Evolutionary conservation across 2,329 filamentous ascomycete genomes (phyloP).

Genomic region (Botrytis sinoallii): DNA sequence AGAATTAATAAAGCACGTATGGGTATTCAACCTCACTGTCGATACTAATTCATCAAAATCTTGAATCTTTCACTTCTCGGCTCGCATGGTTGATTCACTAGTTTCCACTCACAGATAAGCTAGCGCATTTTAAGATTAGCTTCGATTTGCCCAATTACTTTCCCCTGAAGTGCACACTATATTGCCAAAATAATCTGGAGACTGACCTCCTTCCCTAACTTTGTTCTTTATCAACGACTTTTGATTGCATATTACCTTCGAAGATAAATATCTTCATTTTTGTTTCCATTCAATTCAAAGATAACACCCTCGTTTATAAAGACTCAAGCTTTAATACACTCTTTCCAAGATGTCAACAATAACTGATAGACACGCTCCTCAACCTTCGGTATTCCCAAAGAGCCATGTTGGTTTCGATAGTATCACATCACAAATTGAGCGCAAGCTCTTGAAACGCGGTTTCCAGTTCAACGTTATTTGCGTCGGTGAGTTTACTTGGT

Average conservation of each 20-base stretch:
- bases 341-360: slow-evolving; percentile 36
- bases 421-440: slow-evolving; percentile 99
- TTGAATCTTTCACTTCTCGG: slow-evolving; percentile 8
- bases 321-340: slow-evolving; percentile 18
- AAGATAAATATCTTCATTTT: slow-evolving; percentile 17
- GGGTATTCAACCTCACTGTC: neutral
- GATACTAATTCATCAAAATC: slow-evolving; percentile 1
- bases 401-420: slow-evolving; percentile 99
- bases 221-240: slow-evolving; percentile 21
- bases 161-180: slow-evolving; percentile 19
- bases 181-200: slow-evolving; percentile 22
- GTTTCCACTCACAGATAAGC: slow-evolving; percentile 15
- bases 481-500: slow-evolving; percentile 71
- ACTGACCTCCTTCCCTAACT: slow-evolving; percentile 20
- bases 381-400: slow-evolving; percentile 67
- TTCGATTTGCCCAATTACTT: slow-evolving; percentile 13
- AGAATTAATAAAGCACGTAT: neutral
- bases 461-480: slow-evolving; percentile 99
- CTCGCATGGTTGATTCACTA: slow-evolving; percentile 1
- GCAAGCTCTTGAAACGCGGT: slow-evolving; percentile 98
- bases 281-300: slow-evolving; percentile 2
- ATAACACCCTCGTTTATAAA: slow-evolving; percentile 5
- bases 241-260: slow-evolving; percentile 15
- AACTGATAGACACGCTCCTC: slow-evolving; percentile 35
- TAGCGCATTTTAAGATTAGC: slow-evolving; percentile 17